These are phyloP conservation scores for Infundibulicybe gibba DNA, from an alignment of 768 basidiomycete genomes.

Conservation along the genomic window DNA sequence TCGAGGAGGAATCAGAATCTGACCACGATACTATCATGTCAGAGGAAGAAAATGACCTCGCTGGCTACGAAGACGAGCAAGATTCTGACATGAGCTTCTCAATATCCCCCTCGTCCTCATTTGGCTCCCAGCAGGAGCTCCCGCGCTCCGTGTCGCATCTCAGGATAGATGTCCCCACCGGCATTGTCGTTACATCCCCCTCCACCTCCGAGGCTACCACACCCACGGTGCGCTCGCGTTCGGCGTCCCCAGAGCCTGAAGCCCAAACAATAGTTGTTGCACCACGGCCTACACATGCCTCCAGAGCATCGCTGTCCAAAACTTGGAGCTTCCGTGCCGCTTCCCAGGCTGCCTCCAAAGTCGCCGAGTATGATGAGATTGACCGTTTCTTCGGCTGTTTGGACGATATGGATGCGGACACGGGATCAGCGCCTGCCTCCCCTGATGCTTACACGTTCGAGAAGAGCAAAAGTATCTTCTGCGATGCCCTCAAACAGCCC, in stretches of 20 bases:
- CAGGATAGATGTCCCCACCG: conserved; percentile 14
- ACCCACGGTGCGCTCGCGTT: conserved; percentile 24
- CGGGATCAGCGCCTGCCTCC: conserved; percentile 36
- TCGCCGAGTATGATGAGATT: conserved; percentile 40
- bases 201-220: conserved; percentile 15
- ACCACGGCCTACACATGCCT: conserved; percentile 22
- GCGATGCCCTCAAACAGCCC: conserved; percentile 44
- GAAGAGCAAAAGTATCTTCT: conserved; percentile 57
- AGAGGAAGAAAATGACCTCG: conserved; percentile 56
- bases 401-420: conserved; percentile 44
- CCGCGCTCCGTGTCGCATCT: conserved; percentile 25
- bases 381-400: conserved; percentile 79
- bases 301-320: conserved; percentile 51
- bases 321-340: conserved; percentile 65
- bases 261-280: conserved; percentile 10
- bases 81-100: conserved; percentile 47
- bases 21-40: conserved; percentile 32
- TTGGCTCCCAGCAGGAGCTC: conserved; percentile 50
- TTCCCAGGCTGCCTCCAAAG: conserved; percentile 11
- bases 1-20: conserved; percentile 51
- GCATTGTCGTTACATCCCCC: conserved; percentile 7
- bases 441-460: conserved; percentile 46
- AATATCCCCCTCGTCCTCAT: conserved; percentile 45
- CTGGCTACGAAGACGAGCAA: conserved; percentile 69
- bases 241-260: conserved; percentile 19